These are phyloP conservation scores for Talaromyces albobiverticillius DNA, from an alignment of 2,329 filamentous ascomycete species.

Conservation along the genomic window DNA sequence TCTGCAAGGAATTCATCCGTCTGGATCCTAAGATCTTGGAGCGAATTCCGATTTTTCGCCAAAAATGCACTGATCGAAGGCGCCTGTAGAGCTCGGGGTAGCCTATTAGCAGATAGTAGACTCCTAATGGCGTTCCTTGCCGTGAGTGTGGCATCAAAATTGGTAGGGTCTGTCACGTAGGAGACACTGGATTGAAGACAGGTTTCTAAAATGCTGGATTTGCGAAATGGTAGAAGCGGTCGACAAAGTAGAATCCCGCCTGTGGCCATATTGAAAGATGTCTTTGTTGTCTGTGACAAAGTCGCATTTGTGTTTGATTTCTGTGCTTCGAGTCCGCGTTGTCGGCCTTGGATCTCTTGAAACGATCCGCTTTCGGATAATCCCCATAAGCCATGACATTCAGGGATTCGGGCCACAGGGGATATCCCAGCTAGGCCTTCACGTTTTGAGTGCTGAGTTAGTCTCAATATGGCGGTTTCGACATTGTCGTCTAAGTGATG, in stretches of 20 bases:
- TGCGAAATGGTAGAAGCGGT: conserved; percentile 52
- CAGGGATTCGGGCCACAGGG: conserved; percentile 67
- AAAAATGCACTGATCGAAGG: conserved; percentile 62
- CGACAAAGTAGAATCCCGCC: conserved; percentile 37
- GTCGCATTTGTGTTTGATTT: not conserved
- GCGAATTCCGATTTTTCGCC: conserved; percentile 47
- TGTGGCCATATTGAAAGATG: conserved; percentile 23
- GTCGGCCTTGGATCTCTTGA: conserved; percentile 38
- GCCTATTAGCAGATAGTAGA: conserved; percentile 54
- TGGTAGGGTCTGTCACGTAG: conserved; percentile 87
- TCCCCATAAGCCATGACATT: conserved; percentile 73
- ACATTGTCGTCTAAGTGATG: conserved; percentile 91
- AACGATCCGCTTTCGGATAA: conserved; percentile 64
- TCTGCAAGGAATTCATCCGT: conserved; percentile 53
- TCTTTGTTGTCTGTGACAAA: not conserved
- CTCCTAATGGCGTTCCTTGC: conserved; percentile 76
- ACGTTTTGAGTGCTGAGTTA: conserved; percentile 65
- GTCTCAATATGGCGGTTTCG: conserved; percentile 80
- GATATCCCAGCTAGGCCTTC: conserved; percentile 72
- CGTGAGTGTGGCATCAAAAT: conserved; percentile 72
- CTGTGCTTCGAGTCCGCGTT: conserved; percentile 24
- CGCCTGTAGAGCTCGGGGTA: conserved; percentile 70
- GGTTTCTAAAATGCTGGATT: conserved; percentile 63
- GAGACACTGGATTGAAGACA: conserved; percentile 65
- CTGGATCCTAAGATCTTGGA: conserved; percentile 47